Evolutionary conservation across 768 basidiomycete species (phyloP), one percentile per base, ranked within the genome.

Genomic region (Tricholoma furcatifolium): DNA sequence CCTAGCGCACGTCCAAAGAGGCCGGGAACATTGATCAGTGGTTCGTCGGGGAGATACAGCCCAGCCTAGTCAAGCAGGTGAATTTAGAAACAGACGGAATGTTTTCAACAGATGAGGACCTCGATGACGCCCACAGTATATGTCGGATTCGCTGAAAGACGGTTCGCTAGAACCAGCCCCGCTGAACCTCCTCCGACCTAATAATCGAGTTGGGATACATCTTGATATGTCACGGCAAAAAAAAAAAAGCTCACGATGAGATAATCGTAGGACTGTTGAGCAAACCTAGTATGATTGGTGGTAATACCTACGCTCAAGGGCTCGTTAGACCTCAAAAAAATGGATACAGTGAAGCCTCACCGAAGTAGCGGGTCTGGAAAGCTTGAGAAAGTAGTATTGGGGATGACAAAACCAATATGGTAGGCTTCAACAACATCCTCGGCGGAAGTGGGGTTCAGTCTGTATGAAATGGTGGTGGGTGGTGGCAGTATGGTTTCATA

Each of bases 81-180:
- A 41, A 3, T 8, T 24, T 18, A 41, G 40, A 17, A 2, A 41
- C 27, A 18, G 32, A 36, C 10, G 18, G n/a, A 14, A 12, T 10
- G 30, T 2, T 32, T 43, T 10, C 2, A 30, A 11, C 8, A 18
- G 15, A n/a, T 35, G 38, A 41, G 12, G 31, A 54, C 53, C 49
- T 69, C 68, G 12, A 69, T 54, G 17, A 69, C 65, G 18, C 64
- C 62, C 20, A 69, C 60, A n/a, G 47, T 60, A 43, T 64, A 43
- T 5, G 51, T 45, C 8, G 65, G 61, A 43, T 67, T 54, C 45
- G 65, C 64, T 7, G 61, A 56, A 6, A 69, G 56, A 6, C 68
- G 67, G 38, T 51, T 49, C 15, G 62, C 64, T 27, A 62, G 46
- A 10, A 58, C 58, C 21, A 65, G 52, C 18, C 62, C 64, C 30